These are phyloP conservation scores for Cryptosporidium felis DNA, from an alignment of 169 alveolate species.

Conservation along the genomic window DNA sequence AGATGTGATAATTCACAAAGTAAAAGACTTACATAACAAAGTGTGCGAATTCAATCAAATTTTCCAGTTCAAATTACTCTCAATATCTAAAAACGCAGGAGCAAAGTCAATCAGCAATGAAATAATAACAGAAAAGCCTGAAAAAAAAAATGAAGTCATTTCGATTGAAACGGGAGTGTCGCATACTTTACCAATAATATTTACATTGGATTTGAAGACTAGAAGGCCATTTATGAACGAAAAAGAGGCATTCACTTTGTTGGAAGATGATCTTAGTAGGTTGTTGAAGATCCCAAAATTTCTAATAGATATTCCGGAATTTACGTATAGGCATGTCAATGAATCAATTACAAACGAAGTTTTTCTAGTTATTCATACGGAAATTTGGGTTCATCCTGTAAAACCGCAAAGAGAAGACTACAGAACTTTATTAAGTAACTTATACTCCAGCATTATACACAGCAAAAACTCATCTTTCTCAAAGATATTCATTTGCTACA, in stretches of 20 bases:
- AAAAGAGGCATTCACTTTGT: slow-evolving; percentile 28
- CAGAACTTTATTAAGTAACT: neutral
- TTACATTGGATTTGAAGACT: slow-evolving; percentile 31
- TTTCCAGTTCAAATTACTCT: neutral
- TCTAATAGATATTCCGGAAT: slow-evolving; percentile 47
- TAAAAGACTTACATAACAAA: neutral
- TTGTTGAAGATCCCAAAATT: slow-evolving; percentile 23
- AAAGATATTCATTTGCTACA: slow-evolving; percentile 18
- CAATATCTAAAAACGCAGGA: slow-evolving; percentile 29
- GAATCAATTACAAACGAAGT: slow-evolving; percentile 9
- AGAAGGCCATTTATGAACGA: slow-evolving; percentile 26
- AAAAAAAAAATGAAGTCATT: neutral
- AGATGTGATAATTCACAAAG: neutral
- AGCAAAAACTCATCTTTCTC: slow-evolving; percentile 40
- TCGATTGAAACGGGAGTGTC: neutral
- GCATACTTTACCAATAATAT: slow-evolving; percentile 17
- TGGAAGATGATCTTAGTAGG: slow-evolving; percentile 44
- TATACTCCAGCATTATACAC: slow-evolving; percentile 50
- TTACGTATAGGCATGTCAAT: slow-evolving; percentile 43
- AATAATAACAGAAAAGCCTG: neutral
- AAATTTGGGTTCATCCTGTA: slow-evolving; percentile 56
- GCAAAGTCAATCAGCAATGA: slow-evolving; percentile 40
- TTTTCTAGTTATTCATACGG: slow-evolving; percentile 7
- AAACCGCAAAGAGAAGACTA: slow-evolving; percentile 30
- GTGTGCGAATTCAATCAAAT: neutral